phyloP scores from a whole-genome alignment of 768 basidiomycete genomes.

The Dictyophora rubrovolvata region DNA sequence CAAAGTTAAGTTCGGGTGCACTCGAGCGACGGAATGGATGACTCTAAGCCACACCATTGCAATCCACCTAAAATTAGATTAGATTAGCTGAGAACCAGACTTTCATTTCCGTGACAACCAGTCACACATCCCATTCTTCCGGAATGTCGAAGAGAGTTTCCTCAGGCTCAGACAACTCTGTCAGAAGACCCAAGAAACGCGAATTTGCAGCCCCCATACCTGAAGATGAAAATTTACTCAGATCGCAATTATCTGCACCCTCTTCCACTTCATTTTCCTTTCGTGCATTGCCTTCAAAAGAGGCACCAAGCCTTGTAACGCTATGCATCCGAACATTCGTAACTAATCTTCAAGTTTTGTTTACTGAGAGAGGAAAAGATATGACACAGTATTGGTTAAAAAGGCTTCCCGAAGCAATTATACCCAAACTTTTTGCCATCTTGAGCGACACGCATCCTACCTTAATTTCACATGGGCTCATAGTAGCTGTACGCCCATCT shows the following conservation, averaged over 20 bases:
- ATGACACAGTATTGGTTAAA: conserved; percentile 30
- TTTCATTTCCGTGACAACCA: no score
- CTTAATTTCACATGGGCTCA: conserved; percentile 42
- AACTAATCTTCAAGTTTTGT: conserved; percentile 29
- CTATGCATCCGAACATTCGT: conserved; percentile 47
- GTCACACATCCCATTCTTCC: no score
- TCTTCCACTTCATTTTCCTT: conserved; percentile 44
- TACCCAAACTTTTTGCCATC: conserved; percentile 41
- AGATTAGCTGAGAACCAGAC: no score
- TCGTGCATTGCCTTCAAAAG: conserved; percentile 24
- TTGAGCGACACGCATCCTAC: conserved; percentile 40
- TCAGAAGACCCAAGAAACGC: conserved; percentile 3
- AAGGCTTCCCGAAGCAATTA: conserved; percentile 40
- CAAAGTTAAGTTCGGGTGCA: no score
- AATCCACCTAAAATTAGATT: no score
- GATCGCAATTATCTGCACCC: conserved; percentile 26
- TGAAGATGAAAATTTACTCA: conserved; percentile 3
- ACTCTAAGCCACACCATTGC: no score
- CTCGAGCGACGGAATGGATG: no score
- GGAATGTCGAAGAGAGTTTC: no score
- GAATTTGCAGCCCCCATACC: conserved; percentile 1
- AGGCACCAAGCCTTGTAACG: conserved; percentile 35
- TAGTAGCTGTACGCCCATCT: conserved; percentile 36
- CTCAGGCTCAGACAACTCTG: no score
- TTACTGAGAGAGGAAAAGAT: conserved; percentile 30